Evolutionary conservation across 768 basidiomycete species (phyloP), one percentile per base, ranked within the genome.

Genomic region (Pleurotus cornucopiae): DNA sequence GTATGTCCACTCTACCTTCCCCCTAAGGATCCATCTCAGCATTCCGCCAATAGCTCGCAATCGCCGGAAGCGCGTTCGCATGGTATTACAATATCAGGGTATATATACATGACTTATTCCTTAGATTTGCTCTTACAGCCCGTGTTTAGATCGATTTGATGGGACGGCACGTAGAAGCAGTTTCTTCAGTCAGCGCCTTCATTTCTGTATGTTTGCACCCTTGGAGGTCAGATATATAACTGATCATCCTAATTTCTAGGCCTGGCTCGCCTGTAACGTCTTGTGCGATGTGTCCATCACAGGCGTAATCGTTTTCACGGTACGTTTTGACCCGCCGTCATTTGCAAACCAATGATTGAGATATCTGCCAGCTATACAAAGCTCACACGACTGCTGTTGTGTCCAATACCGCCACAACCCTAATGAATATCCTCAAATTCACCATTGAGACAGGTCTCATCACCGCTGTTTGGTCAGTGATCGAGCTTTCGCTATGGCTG

Each of bases 231-330:
- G 18, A 13, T 6, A 6, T 43, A 14, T 30, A 37, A n/a, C 26
- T 13, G 2, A 34, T 14, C 14, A 43, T 37, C 7, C 16, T 6
- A 23, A 7, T 5, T 25, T 25, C 3, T 25, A 63, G 62, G 48
- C 55, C 11, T 61, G 60, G 60, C 47, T 63, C 41, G 47, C 30
- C n/a, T 58, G 58, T 14, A 54, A 49, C 49, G 49, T 55, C 0
- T 9, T 58, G 39, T 55, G 49, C 39, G 62, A 63, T 41, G 41
- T 59, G 7, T 13, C 47, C 14, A 59, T 63, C 37, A 58, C 62
- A 6, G 43, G 20, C 14, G 34, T 39, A 14, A 57, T 61, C 49
- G 49, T 59, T 16, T 13, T 49, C 3, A 55, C 59, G 6, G 62
- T 58, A 38, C 12, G 62, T 54, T n/a, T 16, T 38, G 7, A 16